Conservation (phyloP, 2,329 filamentous ascomycete species). For the Penicillium occitanis region DNA sequence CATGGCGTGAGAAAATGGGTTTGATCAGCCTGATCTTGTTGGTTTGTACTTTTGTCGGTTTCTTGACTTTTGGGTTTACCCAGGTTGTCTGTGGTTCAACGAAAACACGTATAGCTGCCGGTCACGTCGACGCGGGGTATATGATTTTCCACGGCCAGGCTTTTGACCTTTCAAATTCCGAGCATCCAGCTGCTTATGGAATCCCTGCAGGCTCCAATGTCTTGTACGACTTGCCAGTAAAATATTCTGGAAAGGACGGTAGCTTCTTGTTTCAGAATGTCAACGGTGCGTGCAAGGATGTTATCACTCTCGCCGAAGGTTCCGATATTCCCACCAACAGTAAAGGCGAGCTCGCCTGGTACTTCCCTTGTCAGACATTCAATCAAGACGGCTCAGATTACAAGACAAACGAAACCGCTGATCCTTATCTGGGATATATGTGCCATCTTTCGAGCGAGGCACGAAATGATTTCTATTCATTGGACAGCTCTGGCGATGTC, state of each 20-base stretch:
- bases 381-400: conserved; percentile 84
- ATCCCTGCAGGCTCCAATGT: conserved; percentile 76
- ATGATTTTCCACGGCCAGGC: conserved; percentile 97
- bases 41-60: conserved; percentile 88
- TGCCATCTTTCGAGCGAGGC: conserved; percentile 76
- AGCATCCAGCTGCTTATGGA: conserved; percentile 76
- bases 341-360: conserved; percentile 81
- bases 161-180: conserved; percentile 75
- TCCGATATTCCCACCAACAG: conserved; percentile 79
- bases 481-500: conserved; percentile 75
- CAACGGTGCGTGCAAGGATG: conserved; percentile 89
- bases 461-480: conserved; percentile 72
- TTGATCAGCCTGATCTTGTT: conserved; percentile 87
- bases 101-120: conserved; percentile 71
- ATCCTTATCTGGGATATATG: conserved; percentile 78
- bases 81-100: conserved; percentile 77
- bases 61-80: conserved; percentile 95
- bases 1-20: conserved; percentile 98
- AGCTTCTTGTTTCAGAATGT: conserved; percentile 99
- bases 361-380: conserved; percentile 89
- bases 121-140: conserved; percentile 76
- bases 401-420: conserved; percentile 68
- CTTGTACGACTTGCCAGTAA: conserved; percentile 78
- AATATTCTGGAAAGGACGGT: conserved; percentile 83
- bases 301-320: conserved; percentile 70